A percentile compares a stretch with the other conserved stretches of the same genome.
Conservation (phyloP, 129 eudicot genomes). For the Cynara cardunculus region DNA sequence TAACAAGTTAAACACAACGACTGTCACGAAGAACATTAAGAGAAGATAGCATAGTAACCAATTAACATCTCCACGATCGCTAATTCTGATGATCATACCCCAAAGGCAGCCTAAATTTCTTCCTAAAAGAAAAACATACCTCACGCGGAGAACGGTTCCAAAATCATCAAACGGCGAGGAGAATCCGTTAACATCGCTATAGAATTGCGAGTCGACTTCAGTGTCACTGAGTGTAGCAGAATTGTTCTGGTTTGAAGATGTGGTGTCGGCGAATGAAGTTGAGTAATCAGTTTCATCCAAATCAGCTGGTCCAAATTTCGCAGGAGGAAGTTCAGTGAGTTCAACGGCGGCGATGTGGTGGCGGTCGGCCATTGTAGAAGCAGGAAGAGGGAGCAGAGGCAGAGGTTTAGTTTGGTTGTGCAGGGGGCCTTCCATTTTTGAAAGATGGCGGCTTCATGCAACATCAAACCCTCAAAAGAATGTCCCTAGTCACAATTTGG, state of each 20-base stretch:
- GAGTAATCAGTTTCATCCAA: conserved; percentile 84
- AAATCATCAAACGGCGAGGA: conserved; percentile 51
- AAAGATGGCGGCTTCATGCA: conserved; percentile 39
- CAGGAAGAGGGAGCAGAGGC: neutral
- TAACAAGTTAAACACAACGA: conserved; percentile 9
- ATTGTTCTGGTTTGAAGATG: conserved; percentile 41
- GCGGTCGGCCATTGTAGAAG: conserved; percentile 23
- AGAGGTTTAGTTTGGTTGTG: conserved; percentile 29
- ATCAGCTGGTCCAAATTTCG: conserved; percentile 30
- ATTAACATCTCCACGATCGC: conserved; percentile 6
- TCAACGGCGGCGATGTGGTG: conserved; percentile 35
- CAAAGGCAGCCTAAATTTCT: neutral
- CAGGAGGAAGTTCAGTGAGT: conserved; percentile 28
- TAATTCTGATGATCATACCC: conserved; percentile 1
- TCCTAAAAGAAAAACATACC: conserved; percentile 34
- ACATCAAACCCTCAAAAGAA: conserved; percentile 27
- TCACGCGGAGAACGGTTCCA: conserved; percentile 43
- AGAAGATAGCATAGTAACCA: neutral
- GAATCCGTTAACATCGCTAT: conserved; percentile 34
- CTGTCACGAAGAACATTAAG: neutral
- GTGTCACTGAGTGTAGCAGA: conserved; percentile 61
- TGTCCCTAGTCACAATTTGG: conserved; percentile 7
- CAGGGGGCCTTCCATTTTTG: conserved; percentile 29
- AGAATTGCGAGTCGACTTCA: conserved; percentile 78
- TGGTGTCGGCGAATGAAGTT: conserved; percentile 78